Percentiles rank a stretch among this genome's conserved stretches.
Conservation (phyloP, 495 filamentous ascomycete genomes). For the Trichoderma virens region DNA sequence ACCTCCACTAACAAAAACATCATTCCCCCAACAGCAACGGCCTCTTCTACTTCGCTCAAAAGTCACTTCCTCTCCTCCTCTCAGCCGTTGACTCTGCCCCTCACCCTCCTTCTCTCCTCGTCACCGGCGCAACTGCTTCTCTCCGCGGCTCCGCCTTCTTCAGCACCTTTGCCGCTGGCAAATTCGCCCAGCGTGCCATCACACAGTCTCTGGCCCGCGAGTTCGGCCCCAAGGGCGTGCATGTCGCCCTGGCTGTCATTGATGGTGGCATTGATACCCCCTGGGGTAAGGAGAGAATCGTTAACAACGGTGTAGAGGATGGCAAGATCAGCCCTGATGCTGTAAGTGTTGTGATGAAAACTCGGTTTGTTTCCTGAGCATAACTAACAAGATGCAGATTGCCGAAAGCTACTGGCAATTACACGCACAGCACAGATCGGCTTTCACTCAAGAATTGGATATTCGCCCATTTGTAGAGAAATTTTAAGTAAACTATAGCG, state of each 20-base stretch:
- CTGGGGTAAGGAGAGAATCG: constrained; percentile 50
- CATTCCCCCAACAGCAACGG: constrained; percentile 53
- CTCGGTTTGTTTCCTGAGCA: neutral
- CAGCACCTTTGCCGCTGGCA: constrained; percentile 65
- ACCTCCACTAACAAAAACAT: neutral
- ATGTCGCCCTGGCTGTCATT: constrained; percentile 78
- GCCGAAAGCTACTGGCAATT: constrained; percentile 83
- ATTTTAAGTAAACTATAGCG: constrained; percentile 30
- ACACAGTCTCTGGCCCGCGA: constrained; percentile 75
- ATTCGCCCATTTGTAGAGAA: constrained; percentile 75
- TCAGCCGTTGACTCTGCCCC: constrained; percentile 36
- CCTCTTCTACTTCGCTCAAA: constrained; percentile 71
- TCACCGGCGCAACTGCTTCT: constrained; percentile 84
- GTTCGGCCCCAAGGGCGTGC: constrained; percentile 82
- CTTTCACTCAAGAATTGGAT: constrained; percentile 82
- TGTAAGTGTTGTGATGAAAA: constrained; percentile 43
- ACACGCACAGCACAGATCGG: constrained; percentile 74
- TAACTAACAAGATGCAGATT: constrained; percentile 48
- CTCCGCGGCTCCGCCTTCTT: constrained; percentile 65
- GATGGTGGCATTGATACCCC: constrained; percentile 88
- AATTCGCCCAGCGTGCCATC: constrained; percentile 74
- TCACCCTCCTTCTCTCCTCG: constrained; percentile 72
- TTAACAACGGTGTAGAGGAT: constrained; percentile 53
- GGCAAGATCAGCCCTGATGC: constrained; percentile 73
- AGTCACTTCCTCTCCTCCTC: constrained; percentile 64